Conservation (phyloP, 2,329 filamentous ascomycete genomes). For the Coniosporium tulheliwenetii region DNA sequence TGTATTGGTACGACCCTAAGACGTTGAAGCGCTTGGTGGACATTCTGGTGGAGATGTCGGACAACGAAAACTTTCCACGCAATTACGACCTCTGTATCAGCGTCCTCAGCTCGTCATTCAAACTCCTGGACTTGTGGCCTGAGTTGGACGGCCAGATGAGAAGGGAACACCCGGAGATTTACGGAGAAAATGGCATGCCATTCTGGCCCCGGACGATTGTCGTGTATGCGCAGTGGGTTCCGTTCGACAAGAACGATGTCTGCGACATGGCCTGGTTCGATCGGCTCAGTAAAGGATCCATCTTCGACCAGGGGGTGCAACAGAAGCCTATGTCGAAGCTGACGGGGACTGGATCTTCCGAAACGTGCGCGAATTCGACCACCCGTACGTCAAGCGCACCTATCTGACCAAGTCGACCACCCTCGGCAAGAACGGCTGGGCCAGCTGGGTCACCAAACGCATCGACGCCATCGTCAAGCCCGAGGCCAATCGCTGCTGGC, state of each 20-base stretch:
- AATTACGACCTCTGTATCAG: conserved; percentile 33
- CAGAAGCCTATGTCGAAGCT: conserved; percentile 29
- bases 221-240: conserved; percentile 35
- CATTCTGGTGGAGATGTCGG: conserved; percentile 28
- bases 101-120: conserved; percentile 27
- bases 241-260: conserved; percentile 20
- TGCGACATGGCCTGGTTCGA: conserved; percentile 23
- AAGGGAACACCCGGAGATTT: conserved; percentile 19
- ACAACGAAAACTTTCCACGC: conserved; percentile 25
- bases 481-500: conserved; percentile 23
- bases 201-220: conserved; percentile 26
- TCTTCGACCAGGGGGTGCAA: conserved; percentile 13
- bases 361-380: conserved; percentile 29
- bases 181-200: conserved; percentile 19
- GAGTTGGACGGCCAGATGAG: conserved; percentile 22
- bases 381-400: conserved; percentile 33
- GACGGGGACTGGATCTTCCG: conserved; percentile 31
- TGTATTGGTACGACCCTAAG: conserved; percentile 25
- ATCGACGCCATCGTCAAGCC: conserved; percentile 22
- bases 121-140: conserved; percentile 20
- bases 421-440: conserved; percentile 24
- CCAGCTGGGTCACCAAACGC: conserved; percentile 19
- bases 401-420: conserved; percentile 27
- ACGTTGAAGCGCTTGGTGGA: conserved; percentile 23
- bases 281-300: conserved; percentile 16